Evolutionary conservation across 1,284 basidiomycete species (phyloP).

Genomic region (Golubevia sp.): DNA sequence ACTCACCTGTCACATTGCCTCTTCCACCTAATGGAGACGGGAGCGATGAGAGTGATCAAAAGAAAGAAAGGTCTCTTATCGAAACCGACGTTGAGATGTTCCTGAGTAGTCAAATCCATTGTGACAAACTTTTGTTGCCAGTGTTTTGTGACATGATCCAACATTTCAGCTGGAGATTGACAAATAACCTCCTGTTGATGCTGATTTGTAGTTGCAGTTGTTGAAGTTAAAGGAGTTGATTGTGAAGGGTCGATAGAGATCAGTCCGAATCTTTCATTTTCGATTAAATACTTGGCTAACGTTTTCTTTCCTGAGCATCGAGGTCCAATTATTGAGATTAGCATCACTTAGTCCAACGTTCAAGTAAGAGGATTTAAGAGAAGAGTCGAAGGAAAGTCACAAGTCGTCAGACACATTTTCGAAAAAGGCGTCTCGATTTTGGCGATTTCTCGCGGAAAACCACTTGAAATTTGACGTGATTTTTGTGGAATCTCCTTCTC

Average conservation of each 20-base stretch:
- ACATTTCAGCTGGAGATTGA: conserved; percentile 67
- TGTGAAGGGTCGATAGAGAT: conserved; percentile 51
- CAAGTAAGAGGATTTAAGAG: too few relatives aligned
- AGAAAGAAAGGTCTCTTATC: conserved; percentile 88
- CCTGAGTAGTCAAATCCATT: conserved; percentile 69
- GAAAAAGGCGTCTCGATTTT: too few relatives aligned
- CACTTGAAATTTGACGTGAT: too few relatives aligned
- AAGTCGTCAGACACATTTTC: too few relatives aligned
- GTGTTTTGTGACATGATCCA: conserved; percentile 78
- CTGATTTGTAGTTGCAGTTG: not conserved
- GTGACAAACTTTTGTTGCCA: conserved; percentile 86
- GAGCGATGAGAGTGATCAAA: conserved; percentile 83
- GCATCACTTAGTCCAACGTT: conserved; percentile 67
- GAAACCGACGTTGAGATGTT: conserved; percentile 72
- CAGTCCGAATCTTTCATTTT: conserved; percentile 64
- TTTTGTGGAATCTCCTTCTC: too few relatives aligned
- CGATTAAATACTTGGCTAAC: conserved; percentile 74
- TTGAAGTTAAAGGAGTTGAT: conserved; percentile 14
- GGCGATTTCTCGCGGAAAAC: too few relatives aligned
- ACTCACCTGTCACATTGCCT: conserved; percentile 16
- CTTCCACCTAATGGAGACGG: conserved; percentile 66
- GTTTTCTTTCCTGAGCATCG: conserved; percentile 79
- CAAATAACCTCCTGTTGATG: conserved; percentile 63
- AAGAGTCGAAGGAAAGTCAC: too few relatives aligned
- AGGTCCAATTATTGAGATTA: conserved; percentile 86